Evolutionary conservation across 495 filamentous ascomycete species (phyloP), one percentile per base, ranked within the genome.

Genomic region (Melanomma pulvis-pyrius): DNA sequence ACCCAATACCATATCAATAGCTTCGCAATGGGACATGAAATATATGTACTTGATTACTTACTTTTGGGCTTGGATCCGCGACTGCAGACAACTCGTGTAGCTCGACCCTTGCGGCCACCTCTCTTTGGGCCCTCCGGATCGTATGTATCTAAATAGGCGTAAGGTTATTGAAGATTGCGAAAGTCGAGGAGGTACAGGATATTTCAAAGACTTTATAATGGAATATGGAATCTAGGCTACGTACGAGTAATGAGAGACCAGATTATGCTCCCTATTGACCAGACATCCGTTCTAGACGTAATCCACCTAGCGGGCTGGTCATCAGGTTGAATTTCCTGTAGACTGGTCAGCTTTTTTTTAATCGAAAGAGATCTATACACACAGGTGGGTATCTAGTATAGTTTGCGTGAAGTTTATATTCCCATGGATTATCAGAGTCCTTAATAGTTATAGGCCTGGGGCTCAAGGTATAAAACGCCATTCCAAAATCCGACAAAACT

Each of bases 201-300:
- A n/a, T n/a, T n/a, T n/a, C n/a, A n/a, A n/a, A n/a, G n/a, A n/a
- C n/a, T n/a, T n/a, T n/a, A n/a, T n/a, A n/a, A n/a, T n/a, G n/a
- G n/a, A n/a, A n/a, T n/a, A n/a, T n/a, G n/a, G n/a, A n/a, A n/a
- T n/a, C n/a, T n/a, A n/a, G n/a, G n/a, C n/a, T n/a, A n/a, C n/a
- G n/a, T n/a, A n/a, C n/a, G n/a, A n/a, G n/a, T n/a, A 19, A 50
- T 50, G 22, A 50, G 47, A 24, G 47, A 50, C 47, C 47, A 50
- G 9, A 50, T 50, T 7, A 50, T 24, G 13, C 11, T 11, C 8
- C 47, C 47, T 11, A 50, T 50, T 50, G 13, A 15, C 12, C 12
- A 50, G 7, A 50, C 47, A 22, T 50, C 47, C 7, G 47, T 50
- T 50, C 21, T 50, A 8, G 12, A 7, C 9, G 8, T 19, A 19